Evolutionary conservation across 345 rosid species (phyloP), one percentile per base, ranked within the genome.

Genomic region (Clarkia xantiana): DNA sequence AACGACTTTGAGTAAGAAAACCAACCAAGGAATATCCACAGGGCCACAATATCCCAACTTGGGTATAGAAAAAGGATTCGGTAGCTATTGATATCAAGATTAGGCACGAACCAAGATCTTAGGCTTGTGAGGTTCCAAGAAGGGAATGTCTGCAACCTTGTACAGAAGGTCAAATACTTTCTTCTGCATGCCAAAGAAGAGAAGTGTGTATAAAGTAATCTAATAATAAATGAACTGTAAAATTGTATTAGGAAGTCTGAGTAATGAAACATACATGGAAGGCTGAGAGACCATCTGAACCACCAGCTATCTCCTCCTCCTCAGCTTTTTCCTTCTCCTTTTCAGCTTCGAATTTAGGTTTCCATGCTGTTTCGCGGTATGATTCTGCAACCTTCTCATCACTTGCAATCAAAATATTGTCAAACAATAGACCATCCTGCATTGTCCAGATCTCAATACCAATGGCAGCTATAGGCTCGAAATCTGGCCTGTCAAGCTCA

Each of bases 401-500:
- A 13, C 58, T 60, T 9, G 78, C 46, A 41, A 78, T 72, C 67
- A 74, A 42, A 44, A 78, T 58, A 41, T 78, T 72, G 54, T 72
- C 78, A 49, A 74, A 78, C 67, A 74, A 50, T 8, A 75, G 62
- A 16, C 80, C 80, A 60, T 72, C 78, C 51, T 78, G 80, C 84
- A 74, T 74, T 43, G 84, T 78, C 84, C 80, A 74, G 47, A 78
- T 75, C 73, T 78, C 84, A 52, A 78, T 69, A 3, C 78, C 84
- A 50, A 74, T 45, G 51, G 78, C 84, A 47, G 76, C 67, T 44
- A 74, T 69, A 36, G 80, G 80, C 56, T 74, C 80, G 49, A 78
- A 71, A 16, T 78, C 48, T 2, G 78, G 76, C 18, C 43, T 44
- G 6, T 70, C 65, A 18, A 69, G 66, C 69, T 71, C 80, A 34